Evolutionary conservation across 371 early-diverging fungal genomes (phyloP).

Genomic region (Coemansia sp.): DNA sequence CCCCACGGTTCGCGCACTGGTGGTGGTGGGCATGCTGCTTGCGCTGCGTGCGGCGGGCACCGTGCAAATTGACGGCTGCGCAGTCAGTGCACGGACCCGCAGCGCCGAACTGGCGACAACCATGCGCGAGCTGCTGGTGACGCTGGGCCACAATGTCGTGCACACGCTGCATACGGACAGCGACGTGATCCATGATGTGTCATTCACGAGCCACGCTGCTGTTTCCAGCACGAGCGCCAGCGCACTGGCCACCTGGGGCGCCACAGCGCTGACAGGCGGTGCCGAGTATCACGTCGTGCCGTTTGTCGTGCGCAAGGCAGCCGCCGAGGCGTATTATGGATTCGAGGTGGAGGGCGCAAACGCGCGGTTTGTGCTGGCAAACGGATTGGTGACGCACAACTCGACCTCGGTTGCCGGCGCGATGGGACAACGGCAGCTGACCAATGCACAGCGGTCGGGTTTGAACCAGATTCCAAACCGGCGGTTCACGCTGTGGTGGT

Average conservation of each 20-base stretch:
- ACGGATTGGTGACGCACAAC: constrained; percentile 52
- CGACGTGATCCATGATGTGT: background rate
- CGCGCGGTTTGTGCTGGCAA: constrained; percentile 53
- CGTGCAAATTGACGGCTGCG: background rate
- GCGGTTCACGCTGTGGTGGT: constrained; percentile 99
- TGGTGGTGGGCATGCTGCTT: constrained; percentile 16
- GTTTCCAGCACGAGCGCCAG: background rate
- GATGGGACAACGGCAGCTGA: constrained; percentile 92
- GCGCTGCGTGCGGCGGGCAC: background rate
- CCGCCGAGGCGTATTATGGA: constrained; percentile 51
- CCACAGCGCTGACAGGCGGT: background rate
- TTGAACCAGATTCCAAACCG: constrained; percentile 99
- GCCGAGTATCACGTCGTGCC: background rate
- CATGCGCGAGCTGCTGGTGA: constrained; percentile 12
- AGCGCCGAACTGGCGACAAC: background rate
- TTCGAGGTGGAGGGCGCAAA: constrained; percentile 54
- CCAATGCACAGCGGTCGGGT: constrained; percentile 98
- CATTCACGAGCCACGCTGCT: background rate
- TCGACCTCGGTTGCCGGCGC: constrained; percentile 63
- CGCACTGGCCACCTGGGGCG: background rate
- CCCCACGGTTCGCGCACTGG: constrained; percentile 17
- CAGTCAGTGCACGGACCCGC: background rate
- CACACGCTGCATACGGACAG: background rate
- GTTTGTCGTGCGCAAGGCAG: constrained; percentile 18
- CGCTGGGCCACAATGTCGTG: constrained; percentile 11